phyloP scores from a whole-genome alignment of 2,329 filamentous ascomycete genomes.

The Penicillium sp. region DNA sequence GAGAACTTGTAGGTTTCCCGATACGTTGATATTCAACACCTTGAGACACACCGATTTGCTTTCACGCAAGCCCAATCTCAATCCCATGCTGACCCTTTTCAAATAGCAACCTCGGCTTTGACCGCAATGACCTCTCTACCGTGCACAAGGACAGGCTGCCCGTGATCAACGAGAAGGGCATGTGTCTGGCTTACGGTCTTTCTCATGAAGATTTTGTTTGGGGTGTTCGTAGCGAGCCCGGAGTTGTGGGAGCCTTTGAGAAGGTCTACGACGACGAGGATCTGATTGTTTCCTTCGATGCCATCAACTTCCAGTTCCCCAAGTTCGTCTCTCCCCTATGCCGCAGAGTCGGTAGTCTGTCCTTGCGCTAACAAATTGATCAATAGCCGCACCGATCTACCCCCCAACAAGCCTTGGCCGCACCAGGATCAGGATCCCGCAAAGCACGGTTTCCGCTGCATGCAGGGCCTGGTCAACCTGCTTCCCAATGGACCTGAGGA shows the following conservation, averaged over 20 bases:
- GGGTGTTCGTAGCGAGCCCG: slow-evolving; percentile 45
- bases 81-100: not conserved
- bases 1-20: slow-evolving; percentile 18
- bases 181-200: slow-evolving; percentile 44
- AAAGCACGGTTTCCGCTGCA: slow-evolving; percentile 45
- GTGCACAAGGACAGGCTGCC: slow-evolving; percentile 32
- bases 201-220: slow-evolving; percentile 47
- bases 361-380: not conserved
- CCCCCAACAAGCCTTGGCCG: slow-evolving; percentile 40
- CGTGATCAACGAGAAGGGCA: slow-evolving; percentile 45
- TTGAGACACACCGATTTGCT: no score
- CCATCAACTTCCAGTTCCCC: slow-evolving; percentile 42
- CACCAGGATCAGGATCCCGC: slow-evolving; percentile 44
- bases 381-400: slow-evolving; percentile 14
- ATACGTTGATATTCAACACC: no score
- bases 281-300: slow-evolving; percentile 47
- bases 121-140: slow-evolving; percentile 31
- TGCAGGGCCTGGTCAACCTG: slow-evolving; percentile 48
- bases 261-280: slow-evolving; percentile 44
- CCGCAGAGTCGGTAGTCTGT: not conserved
- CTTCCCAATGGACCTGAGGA: slow-evolving; percentile 32
- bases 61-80: no score
- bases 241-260: slow-evolving; percentile 43
- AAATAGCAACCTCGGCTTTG: slow-evolving; percentile 28
- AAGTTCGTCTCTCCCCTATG: slow-evolving; percentile 17